Evolutionary conservation across 805 yeast genomes (phyloP), one percentile per base, ranked within the genome.

Genomic region (Pichia cabralensis): DNA sequence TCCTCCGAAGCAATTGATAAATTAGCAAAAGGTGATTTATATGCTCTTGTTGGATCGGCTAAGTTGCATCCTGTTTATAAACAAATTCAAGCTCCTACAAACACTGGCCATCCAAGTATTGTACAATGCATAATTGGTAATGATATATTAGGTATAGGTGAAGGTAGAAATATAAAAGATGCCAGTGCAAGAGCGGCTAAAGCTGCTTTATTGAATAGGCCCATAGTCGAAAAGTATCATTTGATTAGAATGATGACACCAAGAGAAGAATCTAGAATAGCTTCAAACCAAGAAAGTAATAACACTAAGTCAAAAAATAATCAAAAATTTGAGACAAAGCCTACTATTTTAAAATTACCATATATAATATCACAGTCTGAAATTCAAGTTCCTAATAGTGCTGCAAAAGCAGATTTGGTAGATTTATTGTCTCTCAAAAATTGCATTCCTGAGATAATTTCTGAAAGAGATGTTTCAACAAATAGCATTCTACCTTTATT

Each of bases 131-230:
- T 61, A 26, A 72, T 85, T 53, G 75, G 69, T 3, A 73, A 68
- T 36, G 85, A 77, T 15, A 61, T 72, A 4, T 61, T 89, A 17
- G 95, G 95, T 0, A 57, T 55, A 4, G 97, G 96, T 5, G 60
- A 56, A 6, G 97, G 83, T 3, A 64, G 69, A 17, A 78, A 73
- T 41, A 61, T 66, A 4, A 82, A 80, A 52, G 78, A 74, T 20
- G 97, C 96, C 0, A 92, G 95, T 0, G 55, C 73, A 16, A 63
- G 79, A 36, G 96, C 96, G 1, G 98, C 98, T 0, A 79, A 78
- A 76, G 62, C 65, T 33, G 95, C 89, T 0, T 60, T 89, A 30
- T 56, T 60, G 9, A 74, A 83, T 42, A 69, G 68, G 28, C 61
- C 60, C 0, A 38, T 73, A 21, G 62, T 85, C 30, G 88, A 80